A percentile compares a stretch with the other conserved stretches of the same genome.
Conservation (phyloP, 2,329 filamentous ascomycete species). For the Penicillium thymicola region DNA sequence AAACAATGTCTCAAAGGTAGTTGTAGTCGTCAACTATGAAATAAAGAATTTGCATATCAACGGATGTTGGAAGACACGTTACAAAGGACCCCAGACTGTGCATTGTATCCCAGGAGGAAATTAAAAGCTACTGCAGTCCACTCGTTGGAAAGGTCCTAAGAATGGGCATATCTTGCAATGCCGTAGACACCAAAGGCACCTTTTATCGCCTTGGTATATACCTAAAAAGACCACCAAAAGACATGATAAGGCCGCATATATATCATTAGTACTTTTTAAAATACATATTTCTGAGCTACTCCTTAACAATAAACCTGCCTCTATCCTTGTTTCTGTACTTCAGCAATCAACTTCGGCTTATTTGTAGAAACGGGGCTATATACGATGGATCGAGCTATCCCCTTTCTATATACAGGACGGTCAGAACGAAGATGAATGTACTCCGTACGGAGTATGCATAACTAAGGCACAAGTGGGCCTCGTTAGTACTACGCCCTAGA, state of each 20-base stretch:
- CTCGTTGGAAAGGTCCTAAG: too few relatives aligned
- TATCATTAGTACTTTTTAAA: too few relatives aligned
- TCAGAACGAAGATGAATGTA: background rate
- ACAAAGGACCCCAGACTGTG: background rate
- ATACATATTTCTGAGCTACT: too few relatives aligned
- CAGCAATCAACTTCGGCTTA: too few relatives aligned
- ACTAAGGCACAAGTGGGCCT: background rate
- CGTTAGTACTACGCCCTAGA: background rate
- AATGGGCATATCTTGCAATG: background rate
- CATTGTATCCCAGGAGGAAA: background rate
- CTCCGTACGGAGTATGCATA: background rate
- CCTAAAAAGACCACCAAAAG: too few relatives aligned
- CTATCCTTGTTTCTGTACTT: too few relatives aligned
- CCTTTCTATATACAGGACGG: background rate
- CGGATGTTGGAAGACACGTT: background rate
- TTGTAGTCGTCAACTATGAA: background rate
- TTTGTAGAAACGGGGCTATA: background rate
- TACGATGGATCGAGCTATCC: background rate
- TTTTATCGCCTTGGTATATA: too few relatives aligned
- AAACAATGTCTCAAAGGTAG: background rate
- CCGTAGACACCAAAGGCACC: background rate
- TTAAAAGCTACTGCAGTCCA: background rate
- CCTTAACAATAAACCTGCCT: too few relatives aligned
- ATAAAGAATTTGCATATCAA: background rate
- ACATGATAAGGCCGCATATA: too few relatives aligned